Evolutionary conservation across 192 early-diverging fungal genomes (phyloP), one percentile per base, ranked within the genome.

Genomic region (Jimgerdemannia flammicorona): DNA sequence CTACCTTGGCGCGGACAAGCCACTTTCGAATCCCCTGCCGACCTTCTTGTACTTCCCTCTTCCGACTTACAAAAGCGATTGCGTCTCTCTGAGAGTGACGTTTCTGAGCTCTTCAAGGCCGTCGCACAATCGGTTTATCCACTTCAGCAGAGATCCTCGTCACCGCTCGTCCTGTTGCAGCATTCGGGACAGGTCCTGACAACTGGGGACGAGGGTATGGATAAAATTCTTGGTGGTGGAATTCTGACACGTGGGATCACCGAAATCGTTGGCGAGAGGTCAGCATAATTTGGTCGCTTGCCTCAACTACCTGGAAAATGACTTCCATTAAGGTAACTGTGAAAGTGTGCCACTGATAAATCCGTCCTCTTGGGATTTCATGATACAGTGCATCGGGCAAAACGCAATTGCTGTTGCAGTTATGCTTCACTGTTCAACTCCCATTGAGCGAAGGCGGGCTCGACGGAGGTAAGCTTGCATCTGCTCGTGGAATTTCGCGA

Each of bases 341-440:
- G 20, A 68, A 41, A 4, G 39, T 71, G 40, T 70, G 72, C 39
- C 17, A 11, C 49, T 17, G 7, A 63, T 11, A 39, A 69, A 18
- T 14, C 41, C 19, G 4, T 7, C 41, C 3, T 8, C 43, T 4
- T 20, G 64, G 67, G 3, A 8, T 63, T 41, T 49, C 10, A 6
- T 8, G n/a, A 19, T 70, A 40, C 71, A 95, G 93, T 71, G 90
- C 88, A 40, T 82, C 89, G 3, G 97, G 97, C 18, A 98, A 98
- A 74, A 94, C 97, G 0, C 94, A 95, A 73, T 76, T 98, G 6
- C 91, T 91, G 40, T 75, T 98, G 67, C 97, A 98, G 77, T 77
- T 97, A 43, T 89, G 90, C 43, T 75, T 95, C 6, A 87, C 88
- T 10, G 91, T 85, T 0, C 93, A 95, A 71, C 79, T 91, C 43